A percentile compares a stretch with the other conserved stretches of the same genome.
Evolutionary conservation across 2,329 filamentous ascomycete genomes (phyloP).

Genomic region (Sarocladiaceae sp.): DNA sequence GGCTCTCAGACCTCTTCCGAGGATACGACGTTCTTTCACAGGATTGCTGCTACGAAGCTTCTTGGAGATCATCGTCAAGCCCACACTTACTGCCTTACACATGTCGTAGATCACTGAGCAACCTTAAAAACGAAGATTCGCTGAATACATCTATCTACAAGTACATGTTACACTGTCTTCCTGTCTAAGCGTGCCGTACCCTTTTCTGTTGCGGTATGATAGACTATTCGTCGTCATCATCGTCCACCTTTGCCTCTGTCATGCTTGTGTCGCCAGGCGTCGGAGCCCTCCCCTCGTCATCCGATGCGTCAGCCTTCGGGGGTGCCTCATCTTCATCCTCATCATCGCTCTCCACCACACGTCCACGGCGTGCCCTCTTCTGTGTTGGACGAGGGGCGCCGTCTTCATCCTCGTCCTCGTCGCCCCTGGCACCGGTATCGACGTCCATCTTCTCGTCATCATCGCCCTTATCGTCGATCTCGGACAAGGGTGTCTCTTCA

Average conservation of each 20-base stretch:
- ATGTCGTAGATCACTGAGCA: too few relatives aligned
- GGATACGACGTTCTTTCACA: neutral
- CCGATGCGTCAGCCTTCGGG: too few relatives aligned
- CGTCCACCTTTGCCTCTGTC: constrained; percentile 14
- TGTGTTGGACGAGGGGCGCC: constrained; percentile 33
- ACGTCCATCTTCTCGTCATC: constrained; percentile 46
- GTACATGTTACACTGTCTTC: constrained; percentile 10
- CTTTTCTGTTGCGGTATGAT: neutral
- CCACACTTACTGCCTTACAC: neutral
- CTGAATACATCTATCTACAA: constrained; percentile 4
- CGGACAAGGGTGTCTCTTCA: constrained; percentile 28
- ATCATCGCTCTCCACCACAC: constrained; percentile 50
- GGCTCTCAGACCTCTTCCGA: constrained; percentile 6
- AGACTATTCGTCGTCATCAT: constrained; percentile 8
- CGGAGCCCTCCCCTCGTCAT: constrained; percentile 13
- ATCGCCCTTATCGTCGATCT: constrained; percentile 29
- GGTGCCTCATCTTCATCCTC: constrained; percentile 40
- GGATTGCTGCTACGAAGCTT: neutral
- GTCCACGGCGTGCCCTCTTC: constrained; percentile 43
- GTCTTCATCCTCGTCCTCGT: constrained; percentile 29
- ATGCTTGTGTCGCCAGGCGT: constrained; percentile 8
- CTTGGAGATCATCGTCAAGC: constrained; percentile 4
- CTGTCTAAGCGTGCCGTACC: constrained; percentile 13
- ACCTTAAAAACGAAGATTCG: neutral
- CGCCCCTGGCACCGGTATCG: constrained; percentile 34